Percentiles rank a stretch among this genome's conserved stretches.
These are phyloP conservation scores for Glebionis coronaria DNA, from an alignment of 129 eudicot species.

Conservation along the genomic window DNA sequence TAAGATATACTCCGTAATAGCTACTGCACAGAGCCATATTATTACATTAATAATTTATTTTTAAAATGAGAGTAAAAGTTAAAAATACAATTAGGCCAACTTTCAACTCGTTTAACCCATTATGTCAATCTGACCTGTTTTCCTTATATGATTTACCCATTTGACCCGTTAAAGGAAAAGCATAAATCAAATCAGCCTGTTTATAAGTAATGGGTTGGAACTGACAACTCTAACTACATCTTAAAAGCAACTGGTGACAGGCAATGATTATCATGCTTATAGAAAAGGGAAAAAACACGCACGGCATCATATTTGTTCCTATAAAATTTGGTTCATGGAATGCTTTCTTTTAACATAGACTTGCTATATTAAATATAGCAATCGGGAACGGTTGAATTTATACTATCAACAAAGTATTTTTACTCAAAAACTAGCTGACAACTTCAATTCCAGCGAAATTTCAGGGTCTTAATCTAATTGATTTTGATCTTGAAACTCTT, in stretches of 20 bases:
- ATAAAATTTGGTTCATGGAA: not conserved
- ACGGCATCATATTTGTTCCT: not conserved
- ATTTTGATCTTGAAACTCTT: not conserved
- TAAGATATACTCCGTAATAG: not conserved
- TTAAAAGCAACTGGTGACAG: constrained; percentile 12
- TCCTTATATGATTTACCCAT: not conserved
- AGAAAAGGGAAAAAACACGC: not conserved
- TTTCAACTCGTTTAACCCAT: not conserved
- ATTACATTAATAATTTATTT: not conserved
- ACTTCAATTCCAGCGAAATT: not conserved
- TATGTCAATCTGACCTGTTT: not conserved
- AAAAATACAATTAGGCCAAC: not conserved
- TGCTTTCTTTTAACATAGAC: not conserved
- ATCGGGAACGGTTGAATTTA: not conserved
- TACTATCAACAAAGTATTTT: constrained; percentile 2
- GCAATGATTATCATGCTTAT: not conserved
- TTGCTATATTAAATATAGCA: constrained; percentile 1
- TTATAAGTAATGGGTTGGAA: not conserved
- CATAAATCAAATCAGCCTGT: not conserved
- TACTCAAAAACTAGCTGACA: constrained; percentile 7
- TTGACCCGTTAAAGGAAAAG: not conserved
- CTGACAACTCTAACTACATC: not conserved
- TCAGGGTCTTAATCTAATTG: not conserved
- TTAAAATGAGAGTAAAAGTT: not conserved
- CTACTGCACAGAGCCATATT: not conserved